Percentiles rank a stretch among this genome's conserved stretches.
phyloP scores from a whole-genome alignment of 2,329 filamentous ascomycete genomes.

The Talaromyces sp. region DNA sequence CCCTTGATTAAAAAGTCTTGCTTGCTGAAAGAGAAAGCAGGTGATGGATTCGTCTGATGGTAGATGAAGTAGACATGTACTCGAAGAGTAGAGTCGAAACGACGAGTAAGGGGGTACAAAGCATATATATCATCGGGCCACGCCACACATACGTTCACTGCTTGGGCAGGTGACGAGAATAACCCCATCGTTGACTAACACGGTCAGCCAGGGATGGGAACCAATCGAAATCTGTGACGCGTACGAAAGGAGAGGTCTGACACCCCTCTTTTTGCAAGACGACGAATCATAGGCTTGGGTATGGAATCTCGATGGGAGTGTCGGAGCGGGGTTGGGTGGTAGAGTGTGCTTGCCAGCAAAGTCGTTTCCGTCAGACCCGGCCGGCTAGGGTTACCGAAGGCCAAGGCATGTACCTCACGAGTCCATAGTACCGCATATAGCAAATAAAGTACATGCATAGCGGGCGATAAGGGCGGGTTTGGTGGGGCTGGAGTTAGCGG shows the following conservation, averaged over 20 bases:
- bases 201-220: neutral
- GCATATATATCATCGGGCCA: neutral
- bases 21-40: neutral
- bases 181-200: neutral
- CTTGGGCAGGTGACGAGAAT: neutral
- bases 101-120: neutral
- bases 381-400: neutral
- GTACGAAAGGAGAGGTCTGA: neutral
- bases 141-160: neutral
- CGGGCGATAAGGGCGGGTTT: neutral
- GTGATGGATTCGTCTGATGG: neutral
- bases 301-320: neutral
- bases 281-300: neutral
- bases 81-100: neutral
- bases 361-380: neutral
- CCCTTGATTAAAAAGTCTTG: neutral
- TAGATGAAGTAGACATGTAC: neutral
- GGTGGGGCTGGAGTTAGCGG: slow-evolving; percentile 13
- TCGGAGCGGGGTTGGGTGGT: neutral
- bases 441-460: neutral
- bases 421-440: neutral
- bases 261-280: neutral
- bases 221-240: neutral
- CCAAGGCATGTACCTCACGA: neutral
- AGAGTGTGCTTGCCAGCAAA: neutral